Base-by-base conservation (phyloP, 148 eudicot genomes). In the Rheum nobile region DNA sequence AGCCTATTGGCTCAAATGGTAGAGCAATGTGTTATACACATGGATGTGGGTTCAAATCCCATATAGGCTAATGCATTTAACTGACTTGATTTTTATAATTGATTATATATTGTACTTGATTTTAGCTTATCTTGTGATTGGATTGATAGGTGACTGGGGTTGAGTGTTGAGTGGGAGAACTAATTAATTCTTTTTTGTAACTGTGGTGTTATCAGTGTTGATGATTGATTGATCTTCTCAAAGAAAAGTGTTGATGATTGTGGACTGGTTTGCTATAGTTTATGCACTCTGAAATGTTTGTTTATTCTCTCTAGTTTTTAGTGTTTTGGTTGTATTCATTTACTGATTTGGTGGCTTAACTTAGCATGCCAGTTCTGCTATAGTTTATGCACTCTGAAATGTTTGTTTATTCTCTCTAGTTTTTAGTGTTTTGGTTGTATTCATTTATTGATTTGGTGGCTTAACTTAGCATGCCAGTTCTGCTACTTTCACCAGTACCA, bases 401-500 rank as follows among this genome's bases (percentile, higher is more conserved):
- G 24, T 8, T 55, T 22, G 31, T 5, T 55, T 24, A 22, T n/a
- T n/a, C n/a, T n/a, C n/a, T n/a, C n/a, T n/a, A n/a, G n/a, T n/a
- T n/a, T n/a, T n/a, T n/a, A n/a, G n/a, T n/a, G n/a, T n/a, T n/a
- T n/a, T n/a, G n/a, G n/a, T n/a, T 29, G n/a, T 31, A 29, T 65
- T 32, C 4, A 19, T 17, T 16, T 65, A 65, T 10, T 65, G 10
- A 65, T 65, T 32, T 34, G 39, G 11, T 29, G 12, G 41, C 71
- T 72, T 82, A 39, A 78, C 39, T 54, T 80, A 95, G 99, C 81
- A 83, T 90, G 73, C 99, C 97, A 71, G 96, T 95, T 50, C 84
- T 92, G 69, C 84, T 87, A 50, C 89, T 96, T 81, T 97, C 99
- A 71, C 83, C 94, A 54, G 76, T 96, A 78, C 99, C 99, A 35